Percentiles rank a stretch among this genome's conserved stretches.
phyloP scores from a whole-genome alignment of 352 stramenopile species.

The Phytophthora vignae region DNA sequence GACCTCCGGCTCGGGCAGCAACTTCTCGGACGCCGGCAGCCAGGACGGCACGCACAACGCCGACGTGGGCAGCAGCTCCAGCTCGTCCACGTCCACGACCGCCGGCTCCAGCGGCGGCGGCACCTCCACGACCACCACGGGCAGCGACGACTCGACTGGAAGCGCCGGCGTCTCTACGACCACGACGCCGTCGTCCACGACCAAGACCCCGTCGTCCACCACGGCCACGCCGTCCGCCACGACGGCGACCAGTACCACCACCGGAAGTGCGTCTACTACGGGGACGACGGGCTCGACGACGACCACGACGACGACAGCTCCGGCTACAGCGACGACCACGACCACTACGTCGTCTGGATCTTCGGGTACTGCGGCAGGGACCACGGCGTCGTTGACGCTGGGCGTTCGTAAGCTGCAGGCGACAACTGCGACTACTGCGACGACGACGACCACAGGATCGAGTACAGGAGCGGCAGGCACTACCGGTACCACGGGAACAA shows the following conservation, averaged over 20 bases:
- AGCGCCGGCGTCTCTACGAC: slow-evolving; percentile 22
- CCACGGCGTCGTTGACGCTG: slow-evolving; percentile 6
- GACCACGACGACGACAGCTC: neutral
- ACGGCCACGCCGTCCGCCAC: slow-evolving; percentile 19
- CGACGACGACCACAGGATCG: slow-evolving; percentile 15
- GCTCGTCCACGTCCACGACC: slow-evolving; percentile 17
- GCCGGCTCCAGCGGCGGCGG: slow-evolving; percentile 30
- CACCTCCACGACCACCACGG: slow-evolving; percentile 20
- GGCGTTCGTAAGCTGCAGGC: slow-evolving; percentile 23
- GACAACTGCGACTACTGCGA: neutral
- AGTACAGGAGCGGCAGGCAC: slow-evolving; percentile 30
- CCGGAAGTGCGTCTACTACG: slow-evolving; percentile 27
- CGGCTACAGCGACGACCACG: slow-evolving; percentile 23
- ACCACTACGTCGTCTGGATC: slow-evolving; percentile 32
- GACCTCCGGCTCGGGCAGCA: slow-evolving; percentile 28
- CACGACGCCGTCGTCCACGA: slow-evolving; percentile 15
- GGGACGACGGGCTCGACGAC: slow-evolving; percentile 21
- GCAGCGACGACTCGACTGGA: slow-evolving; percentile 23
- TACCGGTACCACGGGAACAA: slow-evolving; percentile 1
- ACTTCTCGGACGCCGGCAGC: slow-evolving; percentile 27
- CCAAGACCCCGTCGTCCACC: slow-evolving; percentile 36
- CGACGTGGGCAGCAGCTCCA: slow-evolving; percentile 32
- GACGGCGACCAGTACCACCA: slow-evolving; percentile 19
- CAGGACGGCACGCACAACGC: slow-evolving; percentile 18
- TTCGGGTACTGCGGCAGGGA: slow-evolving; percentile 13